Percentiles rank a stretch among this genome's conserved stretches.
phyloP scores from a whole-genome alignment of 1,139 yeast genomes.

The Meyerozyma elateridarum region DNA sequence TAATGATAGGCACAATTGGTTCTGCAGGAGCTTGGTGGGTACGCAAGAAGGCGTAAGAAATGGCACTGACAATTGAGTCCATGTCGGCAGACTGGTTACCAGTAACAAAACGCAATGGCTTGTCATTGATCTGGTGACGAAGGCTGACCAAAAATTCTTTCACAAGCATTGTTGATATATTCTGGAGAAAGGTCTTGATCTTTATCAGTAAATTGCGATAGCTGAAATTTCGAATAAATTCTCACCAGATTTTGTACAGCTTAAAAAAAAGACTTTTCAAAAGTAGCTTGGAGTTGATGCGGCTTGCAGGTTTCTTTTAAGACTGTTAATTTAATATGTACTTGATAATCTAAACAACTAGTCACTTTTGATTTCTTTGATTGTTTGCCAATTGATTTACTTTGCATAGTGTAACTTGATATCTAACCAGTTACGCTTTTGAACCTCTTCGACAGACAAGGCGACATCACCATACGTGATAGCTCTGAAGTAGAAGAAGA shows the following conservation, averaged over 20 bases:
- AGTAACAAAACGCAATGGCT: constrained; percentile 46
- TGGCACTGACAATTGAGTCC: constrained; percentile 78
- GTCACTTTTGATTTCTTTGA: too few relatives aligned
- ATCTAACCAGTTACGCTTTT: constrained; percentile 75
- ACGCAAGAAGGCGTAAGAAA: constrained; percentile 62
- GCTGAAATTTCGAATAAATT: too few relatives aligned
- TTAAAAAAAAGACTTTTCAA: too few relatives aligned
- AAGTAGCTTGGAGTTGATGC: too few relatives aligned
- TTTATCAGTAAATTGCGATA: too few relatives aligned
- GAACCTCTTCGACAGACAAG: constrained; percentile 59
- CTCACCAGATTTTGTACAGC: too few relatives aligned
- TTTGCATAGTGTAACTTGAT: constrained; percentile 82
- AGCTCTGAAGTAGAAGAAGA: constrained; percentile 76
- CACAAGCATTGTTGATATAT: background rate
- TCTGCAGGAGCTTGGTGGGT: constrained; percentile 19
- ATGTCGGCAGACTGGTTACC: constrained; percentile 87
- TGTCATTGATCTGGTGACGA: constrained; percentile 3
- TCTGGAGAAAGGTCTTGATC: too few relatives aligned
- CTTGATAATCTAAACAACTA: background rate
- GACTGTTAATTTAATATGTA: background rate
- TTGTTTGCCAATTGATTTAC: constrained; percentile 22
- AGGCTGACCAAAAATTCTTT: constrained; percentile 1
- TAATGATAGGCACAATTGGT: constrained; percentile 59
- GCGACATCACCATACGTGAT: constrained; percentile 77
- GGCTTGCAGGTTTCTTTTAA: background rate